Percentiles rank a stretch among this genome's conserved stretches.
Conservation (phyloP, 176 grass and related monocot species). For the Pharus latifolius region DNA sequence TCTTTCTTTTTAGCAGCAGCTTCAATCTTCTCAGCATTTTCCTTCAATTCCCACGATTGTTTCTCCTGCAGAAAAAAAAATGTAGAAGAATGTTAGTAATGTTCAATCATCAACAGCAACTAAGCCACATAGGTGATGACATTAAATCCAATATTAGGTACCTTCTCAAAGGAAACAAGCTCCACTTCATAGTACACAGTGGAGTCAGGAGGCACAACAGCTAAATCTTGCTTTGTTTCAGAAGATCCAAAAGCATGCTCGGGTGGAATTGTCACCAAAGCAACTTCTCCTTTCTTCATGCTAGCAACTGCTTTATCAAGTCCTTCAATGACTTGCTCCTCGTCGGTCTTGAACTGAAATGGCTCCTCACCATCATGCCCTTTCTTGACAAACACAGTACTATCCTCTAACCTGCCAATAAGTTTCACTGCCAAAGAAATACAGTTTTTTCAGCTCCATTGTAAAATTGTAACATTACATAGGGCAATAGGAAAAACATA, state of each 20-base stretch:
- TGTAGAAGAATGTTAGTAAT: neutral
- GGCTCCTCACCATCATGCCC: slow-evolving; percentile 61
- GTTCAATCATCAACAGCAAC: neutral
- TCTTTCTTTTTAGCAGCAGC: slow-evolving; percentile 72
- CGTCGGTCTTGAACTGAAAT: slow-evolving; percentile 76
- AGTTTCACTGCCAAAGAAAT: slow-evolving; percentile 49
- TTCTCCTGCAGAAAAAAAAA: slow-evolving; percentile 36
- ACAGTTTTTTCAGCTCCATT: neutral
- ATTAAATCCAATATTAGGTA: slow-evolving; percentile 6
- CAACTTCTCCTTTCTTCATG: slow-evolving; percentile 79
- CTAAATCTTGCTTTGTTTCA: slow-evolving; percentile 59
- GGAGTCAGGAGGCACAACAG: slow-evolving; percentile 44
- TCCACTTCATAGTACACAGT: slow-evolving; percentile 60
- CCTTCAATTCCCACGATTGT: slow-evolving; percentile 72
- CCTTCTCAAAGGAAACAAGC: slow-evolving; percentile 77
- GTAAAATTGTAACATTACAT: neutral
- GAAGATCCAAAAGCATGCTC: slow-evolving; percentile 48
- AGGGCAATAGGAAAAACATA: neutral
- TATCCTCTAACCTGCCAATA: slow-evolving; percentile 62
- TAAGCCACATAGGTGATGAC: neutral
- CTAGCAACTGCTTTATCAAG: slow-evolving; percentile 62
- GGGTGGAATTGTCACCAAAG: slow-evolving; percentile 51
- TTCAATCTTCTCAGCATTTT: slow-evolving; percentile 71
- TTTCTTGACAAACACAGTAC: slow-evolving; percentile 72
- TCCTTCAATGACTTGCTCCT: slow-evolving; percentile 80